Conservation (phyloP, 2,329 filamentous ascomycete species). For the Monilinia aucupariae region DNA sequence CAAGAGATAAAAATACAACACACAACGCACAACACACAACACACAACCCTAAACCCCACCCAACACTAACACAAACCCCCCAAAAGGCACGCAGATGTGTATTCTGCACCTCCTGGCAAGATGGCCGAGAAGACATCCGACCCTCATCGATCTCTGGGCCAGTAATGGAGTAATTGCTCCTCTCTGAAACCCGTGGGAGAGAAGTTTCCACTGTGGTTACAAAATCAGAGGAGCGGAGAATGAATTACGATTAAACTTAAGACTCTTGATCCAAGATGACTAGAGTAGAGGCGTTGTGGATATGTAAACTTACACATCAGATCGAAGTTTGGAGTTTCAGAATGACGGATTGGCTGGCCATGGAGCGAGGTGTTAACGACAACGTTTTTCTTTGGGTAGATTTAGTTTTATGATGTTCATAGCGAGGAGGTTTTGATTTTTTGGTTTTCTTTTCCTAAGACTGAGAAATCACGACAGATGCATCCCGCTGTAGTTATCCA, state of each 20-base stretch:
- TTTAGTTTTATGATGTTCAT: not conserved
- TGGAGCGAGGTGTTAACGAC: not conserved
- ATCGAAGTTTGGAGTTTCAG: not conserved
- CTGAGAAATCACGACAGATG: not conserved
- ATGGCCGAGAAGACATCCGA: conserved; percentile 36
- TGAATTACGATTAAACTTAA: not conserved
- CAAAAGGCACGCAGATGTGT: conserved; percentile 46
- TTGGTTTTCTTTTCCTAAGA: not conserved
- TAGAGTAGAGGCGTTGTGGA: not conserved
- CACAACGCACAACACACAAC: too few species aligned
- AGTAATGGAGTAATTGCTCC: not conserved
- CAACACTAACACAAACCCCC: not conserved
- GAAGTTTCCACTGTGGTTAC: too few species aligned
- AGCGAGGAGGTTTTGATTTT: not conserved
- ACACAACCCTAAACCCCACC: not conserved
- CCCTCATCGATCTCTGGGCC: not conserved
- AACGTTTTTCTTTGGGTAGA: not conserved
- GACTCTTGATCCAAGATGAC: not conserved
- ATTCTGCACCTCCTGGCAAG: conserved; percentile 54
- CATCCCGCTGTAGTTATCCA: not conserved
- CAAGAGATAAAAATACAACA: too few species aligned
- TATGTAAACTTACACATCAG: not conserved
- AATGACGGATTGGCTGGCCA: not conserved
- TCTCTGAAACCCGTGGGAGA: not conserved
- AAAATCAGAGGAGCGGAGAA: too few species aligned